Evolutionary conservation across 768 basidiomycete genomes (phyloP), one percentile per base, ranked within the genome.

Genomic region (Obba rivulosa): DNA sequence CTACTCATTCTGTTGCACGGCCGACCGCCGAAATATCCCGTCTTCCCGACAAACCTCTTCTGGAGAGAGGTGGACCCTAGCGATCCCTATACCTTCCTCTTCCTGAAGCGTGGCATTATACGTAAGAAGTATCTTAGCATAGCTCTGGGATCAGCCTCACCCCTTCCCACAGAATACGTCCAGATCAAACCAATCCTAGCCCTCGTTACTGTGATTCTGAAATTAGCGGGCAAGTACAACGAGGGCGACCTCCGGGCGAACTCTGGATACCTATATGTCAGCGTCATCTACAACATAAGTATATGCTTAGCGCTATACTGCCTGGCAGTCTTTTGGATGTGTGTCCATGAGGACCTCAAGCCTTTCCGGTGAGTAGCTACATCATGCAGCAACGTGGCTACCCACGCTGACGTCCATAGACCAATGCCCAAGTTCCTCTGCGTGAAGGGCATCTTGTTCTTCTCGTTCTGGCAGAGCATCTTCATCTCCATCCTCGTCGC

Each of bases 371-470:
- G 47, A 56, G 83, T 63, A 10, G n/a, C n/a, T n/a, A n/a, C n/a
- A n/a, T n/a, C n/a, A n/a, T n/a, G n/a, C n/a, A n/a, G n/a, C n/a
- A n/a, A n/a, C n/a, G n/a, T n/a, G n/a, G n/a, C n/a, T n/a, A n/a
- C n/a, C n/a, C n/a, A n/a, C n/a, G n/a, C n/a, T n/a, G n/a, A n/a
- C n/a, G n/a, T n/a, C n/a, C n/a, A n/a, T 58, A 86, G 95, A 10
- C 92, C 92, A 0, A 80, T 94, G 56, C 92, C 96, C 2, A 99
- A 99, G 66, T 99, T 99, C 68, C 82, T 98, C 22, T 99, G 93
- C 63, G 93, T 99, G 57, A 99, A 99, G 64, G 95, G 95, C 39
- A 92, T 99, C 56, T 76, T 99, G 18, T 97, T 97, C 75, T 95
- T 96, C 67, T 93, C 90, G 2, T 99, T 99, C 71, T 99, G 96